Evolutionary conservation across 306 rosid genomes (phyloP).

Genomic region (Calophaca sinica): DNA sequence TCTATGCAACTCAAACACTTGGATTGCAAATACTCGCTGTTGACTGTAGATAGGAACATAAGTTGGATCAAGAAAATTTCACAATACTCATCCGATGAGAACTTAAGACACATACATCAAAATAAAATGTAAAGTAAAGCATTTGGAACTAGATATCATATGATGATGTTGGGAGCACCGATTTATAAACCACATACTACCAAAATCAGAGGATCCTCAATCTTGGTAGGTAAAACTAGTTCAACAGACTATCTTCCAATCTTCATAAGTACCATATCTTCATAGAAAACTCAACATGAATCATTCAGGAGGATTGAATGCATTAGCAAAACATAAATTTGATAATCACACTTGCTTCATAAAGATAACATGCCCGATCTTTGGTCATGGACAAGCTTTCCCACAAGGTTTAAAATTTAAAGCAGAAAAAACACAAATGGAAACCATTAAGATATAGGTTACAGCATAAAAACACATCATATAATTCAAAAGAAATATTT

Average conservation of each 20-base stretch:
- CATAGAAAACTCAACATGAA: conserved; percentile 18
- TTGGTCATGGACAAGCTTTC: background rate
- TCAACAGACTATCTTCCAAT: conserved; percentile 17
- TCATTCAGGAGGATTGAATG: conserved; percentile 25
- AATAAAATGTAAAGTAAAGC: conserved; percentile 45
- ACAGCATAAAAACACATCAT: conserved; percentile 3
- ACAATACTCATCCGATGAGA: conserved; percentile 41
- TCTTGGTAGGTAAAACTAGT: conserved; percentile 24
- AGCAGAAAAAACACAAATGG: background rate
- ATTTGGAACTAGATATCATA: conserved; percentile 29
- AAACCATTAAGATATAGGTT: conserved; percentile 22
- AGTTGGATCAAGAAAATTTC: conserved; percentile 68
- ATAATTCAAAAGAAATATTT: conserved; percentile 12
- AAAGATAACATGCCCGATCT: conserved; percentile 5
- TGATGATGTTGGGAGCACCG: conserved; percentile 20
- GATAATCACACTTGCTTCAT: too few relatives aligned
- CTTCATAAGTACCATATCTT: conserved; percentile 19
- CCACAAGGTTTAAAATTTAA: conserved; percentile 25
- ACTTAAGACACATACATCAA: conserved; percentile 40
- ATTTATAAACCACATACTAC: conserved; percentile 34
- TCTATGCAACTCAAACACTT: conserved; percentile 85
- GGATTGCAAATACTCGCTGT: conserved; percentile 78
- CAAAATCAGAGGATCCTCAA: conserved; percentile 32
- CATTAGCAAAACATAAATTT: background rate
- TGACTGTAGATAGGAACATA: conserved; percentile 80